Evolutionary conservation across 441 rosid genomes (phyloP), one percentile per base, ranked within the genome.

Genomic region (Populus tomentosa): DNA sequence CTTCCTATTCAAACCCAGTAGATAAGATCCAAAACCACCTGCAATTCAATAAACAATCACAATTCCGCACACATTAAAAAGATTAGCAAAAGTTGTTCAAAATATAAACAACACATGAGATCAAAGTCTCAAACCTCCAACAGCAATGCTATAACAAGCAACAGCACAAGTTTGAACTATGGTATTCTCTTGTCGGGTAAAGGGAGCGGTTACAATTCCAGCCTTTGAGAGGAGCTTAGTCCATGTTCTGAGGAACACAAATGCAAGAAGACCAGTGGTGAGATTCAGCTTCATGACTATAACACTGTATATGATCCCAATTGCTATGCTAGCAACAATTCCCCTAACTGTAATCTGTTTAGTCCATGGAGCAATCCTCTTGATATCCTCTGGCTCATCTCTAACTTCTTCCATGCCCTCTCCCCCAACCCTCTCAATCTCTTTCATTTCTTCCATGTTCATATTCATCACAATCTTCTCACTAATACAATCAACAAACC

Each of bases 11-110:
- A 26, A 26, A 26, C 28, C 28, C 28, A 26, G 28, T 26, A 26
- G 75, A 79, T 94, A 96, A 7, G 99, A 96, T 23, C 95, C 99
- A 72, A 94, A 96, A 38, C 98, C 98, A 79, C 99, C 99, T 95
- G 82, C 73, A 83, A 56, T 73, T 65, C 71, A 66, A 80, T 18
- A 65, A 53, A 53, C 66, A 40, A 61, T 56, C 23, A 40, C 56
- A 68, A 59, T 73, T 59, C 56, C 33, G 23, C n/a, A 20, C 21
- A 70, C 3, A 75, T 20, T 2, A 70, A 2, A 35, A 61, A 62
- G 1, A 30, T 74, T 10, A 76, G 59, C 32, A 7, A 20, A 66
- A 10, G 59, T 24, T 50, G 23, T 76, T 7, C 38, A 6, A 63
- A 70, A 33, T 74, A 7, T 21, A 6, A 11, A 33, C 24, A 42